Base-by-base conservation (phyloP, 768 basidiomycete species). In the Suillus clintonianus region DNA sequence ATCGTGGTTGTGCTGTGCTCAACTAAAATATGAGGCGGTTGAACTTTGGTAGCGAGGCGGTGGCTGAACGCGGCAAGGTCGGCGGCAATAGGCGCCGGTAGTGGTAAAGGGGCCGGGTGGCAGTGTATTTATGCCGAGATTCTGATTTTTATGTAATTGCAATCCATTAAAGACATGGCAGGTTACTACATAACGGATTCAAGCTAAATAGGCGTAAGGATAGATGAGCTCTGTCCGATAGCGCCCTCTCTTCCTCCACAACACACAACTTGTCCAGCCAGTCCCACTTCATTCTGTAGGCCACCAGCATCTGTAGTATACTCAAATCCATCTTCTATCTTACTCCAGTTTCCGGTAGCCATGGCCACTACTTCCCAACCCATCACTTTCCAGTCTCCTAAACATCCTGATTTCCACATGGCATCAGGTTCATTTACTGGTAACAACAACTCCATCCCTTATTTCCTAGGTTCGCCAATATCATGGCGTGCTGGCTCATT, bases 401-500 rank as follows among this genome's bases (percentile, higher is more conserved):
- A 70, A 63, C 42, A 69, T 36, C 47, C 65, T n/a, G 75, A 77
- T 67, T 61, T 74, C 61, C 57, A 66, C 47, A 83, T 83, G 72
- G 74, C 78, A 65, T 75, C 77, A 24, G 83, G 85, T 68, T 88
- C 86, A 0, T 87, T 83, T 70, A 76, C 78, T 0, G 79, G 77
- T 66, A 67, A 72, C 15, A 81, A 80, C 61, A 78, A 80, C n/a
- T 72, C 77, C 4, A 88, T 89, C 75, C 82, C 88, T 19, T 91
- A 88, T 78, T 87, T 89, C 71, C 79, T 91, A 8, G 88, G 89
- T 60, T 91, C 89, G 0, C 90, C 90, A 50, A 79, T 89, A 59
- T 91, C 90, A 5, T 92, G 88, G 85, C 82, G 86, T 6, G 80
- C 83, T 0, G 86, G 86, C 39, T 90, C 89, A 0, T 90, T 86